Base-by-base conservation (phyloP, 768 basidiomycete genomes). In the Sporobolomyces pararoseus region DNA sequence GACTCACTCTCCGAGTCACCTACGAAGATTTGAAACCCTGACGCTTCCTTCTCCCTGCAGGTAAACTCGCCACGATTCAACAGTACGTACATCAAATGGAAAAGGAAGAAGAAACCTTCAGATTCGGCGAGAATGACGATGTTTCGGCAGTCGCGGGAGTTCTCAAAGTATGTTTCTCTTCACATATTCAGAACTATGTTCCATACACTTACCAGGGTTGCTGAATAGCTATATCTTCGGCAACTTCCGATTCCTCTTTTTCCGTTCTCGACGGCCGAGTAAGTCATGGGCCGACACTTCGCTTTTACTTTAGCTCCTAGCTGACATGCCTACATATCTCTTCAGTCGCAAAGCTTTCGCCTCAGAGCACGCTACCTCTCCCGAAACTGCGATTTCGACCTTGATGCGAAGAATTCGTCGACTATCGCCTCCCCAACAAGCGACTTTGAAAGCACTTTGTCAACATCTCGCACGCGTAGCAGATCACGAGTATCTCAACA, bases 191-290 rank as follows among this genome's bases (percentile, higher is more conserved):
- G 12, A 23, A 47, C 46, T 21, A 7, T 23, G 46, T 9, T 42
- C 17, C 10, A 42, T 17, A 17, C 39, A 42, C n/a, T n/a, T n/a
- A n/a, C n/a, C n/a, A n/a, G n/a, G n/a, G 39, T 17, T 35, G 39
- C 29, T 19, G 12, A 2, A 37, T 44, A 61, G 76, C 75, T 76
- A 7, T 77, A 75, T 63, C 68, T 78, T 1, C 74, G 77, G 1
- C 77, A 78, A 39, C 71, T 78, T 0, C 77, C 77, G 0, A 50
- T 59, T 17, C 66, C 77, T 0, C 70, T 78, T 25, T 73, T 75
- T 55, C 55, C 66, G 23, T 75, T 75, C 42, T 17, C 70, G 21
- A 35, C 52, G 13, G 37, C 46, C 27, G 76, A 76, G 59, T 52
- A 27, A 54, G 58, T 42, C 42, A 29, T 46, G 3, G n/a, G n/a